These are phyloP conservation scores for Choanephora cucurbitarum DNA, from an alignment of 371 early-diverging fungal species.

Conservation along the genomic window DNA sequence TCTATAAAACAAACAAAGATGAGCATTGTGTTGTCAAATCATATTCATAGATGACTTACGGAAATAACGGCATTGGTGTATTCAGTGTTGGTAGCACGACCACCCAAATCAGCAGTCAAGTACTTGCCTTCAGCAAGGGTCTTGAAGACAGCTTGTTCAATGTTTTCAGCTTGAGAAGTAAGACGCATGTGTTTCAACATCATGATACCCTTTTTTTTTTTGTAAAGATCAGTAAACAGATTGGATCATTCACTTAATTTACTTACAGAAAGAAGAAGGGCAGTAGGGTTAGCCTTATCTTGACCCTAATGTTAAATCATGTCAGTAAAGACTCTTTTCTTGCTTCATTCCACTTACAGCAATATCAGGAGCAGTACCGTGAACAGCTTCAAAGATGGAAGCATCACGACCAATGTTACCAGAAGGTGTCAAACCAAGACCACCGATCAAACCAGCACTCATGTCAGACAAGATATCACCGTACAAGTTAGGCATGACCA, in stretches of 20 bases:
- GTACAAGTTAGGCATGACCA: constrained; percentile 99
- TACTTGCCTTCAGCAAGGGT: constrained; percentile 93
- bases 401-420: constrained; percentile 98
- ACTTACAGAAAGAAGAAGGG: constrained; percentile 33
- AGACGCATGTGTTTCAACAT: constrained; percentile 97
- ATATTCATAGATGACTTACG: constrained; percentile 18
- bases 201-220: constrained; percentile 95
- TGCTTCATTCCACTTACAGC: constrained; percentile 61
- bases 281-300: constrained; percentile 91
- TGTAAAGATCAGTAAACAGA: too few species aligned
- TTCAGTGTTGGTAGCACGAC: constrained; percentile 87
- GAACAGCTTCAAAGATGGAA: constrained; percentile 96
- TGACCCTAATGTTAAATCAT: constrained; percentile 34
- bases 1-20: constrained; percentile 2
- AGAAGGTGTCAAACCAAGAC: constrained; percentile 96
- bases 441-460: constrained; percentile 98
- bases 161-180: constrained; percentile 72
- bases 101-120: constrained; percentile 95
- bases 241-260: too few species aligned
- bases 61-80: constrained; percentile 90
- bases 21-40: background rate
- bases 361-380: constrained; percentile 99
- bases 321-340: background rate
- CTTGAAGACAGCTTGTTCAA: constrained; percentile 88
- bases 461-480: constrained; percentile 98